Evolutionary conservation across 2,329 filamentous ascomycete genomes (phyloP).

Genomic region (Trichophyton verrucosum): DNA sequence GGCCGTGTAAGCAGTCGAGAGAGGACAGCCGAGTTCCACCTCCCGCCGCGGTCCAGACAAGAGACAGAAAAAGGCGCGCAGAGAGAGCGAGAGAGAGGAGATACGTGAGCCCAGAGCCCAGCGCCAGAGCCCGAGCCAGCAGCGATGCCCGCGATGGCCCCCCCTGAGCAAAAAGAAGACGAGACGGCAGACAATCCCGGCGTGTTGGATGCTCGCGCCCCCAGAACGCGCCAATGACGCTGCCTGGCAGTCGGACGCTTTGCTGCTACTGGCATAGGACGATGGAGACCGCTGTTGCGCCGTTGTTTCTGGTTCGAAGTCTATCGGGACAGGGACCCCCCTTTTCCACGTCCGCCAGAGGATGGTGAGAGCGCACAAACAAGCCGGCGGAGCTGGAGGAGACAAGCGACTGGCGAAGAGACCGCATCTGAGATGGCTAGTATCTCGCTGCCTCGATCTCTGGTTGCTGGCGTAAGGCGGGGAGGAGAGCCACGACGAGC

Average conservation of each 20-base stretch:
- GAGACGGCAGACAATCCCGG: constrained; percentile 4
- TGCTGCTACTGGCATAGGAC: constrained; percentile 1
- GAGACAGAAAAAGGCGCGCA: too few relatives aligned
- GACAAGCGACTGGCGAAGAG: neutral
- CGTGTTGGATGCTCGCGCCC: neutral
- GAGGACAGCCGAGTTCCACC: neutral
- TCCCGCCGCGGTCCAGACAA: neutral
- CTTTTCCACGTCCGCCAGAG: neutral
- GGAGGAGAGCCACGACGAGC: neutral
- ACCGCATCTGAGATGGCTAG: too few relatives aligned
- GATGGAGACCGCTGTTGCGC: neutral
- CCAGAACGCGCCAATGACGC: neutral
- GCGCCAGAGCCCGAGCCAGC: too few relatives aligned
- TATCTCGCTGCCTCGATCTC: too few relatives aligned
- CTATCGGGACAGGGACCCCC: neutral
- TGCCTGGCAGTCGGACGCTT: neutral
- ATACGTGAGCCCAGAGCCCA: too few relatives aligned
- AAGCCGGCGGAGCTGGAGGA: neutral
- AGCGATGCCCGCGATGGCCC: too few relatives aligned
- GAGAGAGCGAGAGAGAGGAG: neutral
- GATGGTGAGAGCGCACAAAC: neutral
- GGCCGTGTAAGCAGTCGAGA: neutral
- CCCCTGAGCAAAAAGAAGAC: neutral
- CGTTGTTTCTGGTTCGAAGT: constrained; percentile 3
- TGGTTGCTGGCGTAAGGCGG: too few relatives aligned